Evolutionary conservation across 73 alveolate species (phyloP).

Genomic region (Effrenium voratum): DNA sequence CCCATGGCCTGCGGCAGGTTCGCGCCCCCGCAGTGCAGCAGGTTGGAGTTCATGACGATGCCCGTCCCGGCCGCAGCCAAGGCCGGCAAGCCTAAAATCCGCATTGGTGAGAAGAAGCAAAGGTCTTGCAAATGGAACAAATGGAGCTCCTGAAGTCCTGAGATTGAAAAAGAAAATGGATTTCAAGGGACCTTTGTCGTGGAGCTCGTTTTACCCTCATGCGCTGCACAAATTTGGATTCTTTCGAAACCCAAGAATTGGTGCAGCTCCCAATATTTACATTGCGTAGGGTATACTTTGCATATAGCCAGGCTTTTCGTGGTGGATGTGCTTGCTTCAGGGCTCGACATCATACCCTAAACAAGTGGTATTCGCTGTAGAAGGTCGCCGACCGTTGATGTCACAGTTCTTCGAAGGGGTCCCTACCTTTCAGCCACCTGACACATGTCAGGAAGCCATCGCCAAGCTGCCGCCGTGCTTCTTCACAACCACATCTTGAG

Average conservation of each 20-base stretch:
- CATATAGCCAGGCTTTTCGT: no score
- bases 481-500: slow-evolving; percentile 90
- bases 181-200: no score
- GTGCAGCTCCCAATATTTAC: background rate
- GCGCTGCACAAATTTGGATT: no score
- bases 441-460: background rate
- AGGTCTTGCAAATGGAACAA: background rate
- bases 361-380: no score
- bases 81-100: slow-evolving; percentile 49
- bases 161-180: no score
- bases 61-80: slow-evolving; percentile 68
- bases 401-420: background rate
- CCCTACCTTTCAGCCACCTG: background rate
- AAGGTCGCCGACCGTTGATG: background rate
- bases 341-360: no score
- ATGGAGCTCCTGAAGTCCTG: no score
- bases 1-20: slow-evolving; percentile 69
- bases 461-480: slow-evolving; percentile 72
- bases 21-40: slow-evolving; percentile 91
- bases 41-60: slow-evolving; percentile 74
- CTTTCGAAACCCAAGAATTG: background rate
- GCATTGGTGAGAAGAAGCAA: background rate
- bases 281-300: background rate
- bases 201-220: no score
- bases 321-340: no score